Evolutionary conservation across 1,284 basidiomycete species (phyloP), one percentile per base, ranked within the genome.

Genomic region (Trichosporon coremiiforme): DNA sequence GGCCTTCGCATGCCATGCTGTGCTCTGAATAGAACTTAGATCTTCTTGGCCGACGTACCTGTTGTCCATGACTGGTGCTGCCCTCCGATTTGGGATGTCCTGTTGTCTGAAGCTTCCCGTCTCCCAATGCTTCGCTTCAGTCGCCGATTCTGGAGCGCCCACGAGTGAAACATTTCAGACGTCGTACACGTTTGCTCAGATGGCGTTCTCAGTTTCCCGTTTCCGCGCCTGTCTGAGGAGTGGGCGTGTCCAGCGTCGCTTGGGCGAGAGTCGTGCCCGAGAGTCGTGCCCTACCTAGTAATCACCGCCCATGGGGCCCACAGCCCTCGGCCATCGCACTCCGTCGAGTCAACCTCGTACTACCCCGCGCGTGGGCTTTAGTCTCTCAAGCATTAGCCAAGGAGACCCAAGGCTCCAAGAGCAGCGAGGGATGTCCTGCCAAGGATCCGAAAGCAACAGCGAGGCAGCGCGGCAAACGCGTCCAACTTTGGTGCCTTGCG

Each of bases 161-260:
- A 45, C 41, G 41, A 45, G 41, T 45, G 41, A 45, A 45, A 45
- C 41, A 45, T 45, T 45, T 45, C 41, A n/a, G 41, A 45, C 41
- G 41, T 45, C 41, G 41, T 45, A 45, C 41, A n/a, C 13, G 5
- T 4, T n/a, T 45, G 41, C 7, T 9, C 41, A 17, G 4, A 17
- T 10, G 33, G 15, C 1, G 41, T 15, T 3, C 17, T 45, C 41
- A 7, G 41, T 4, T 45, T 2, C 41, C 41, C 41, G 41, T 45
- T n/a, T 41, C 41, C 41, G 41, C 41, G 41, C 41, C 17, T 15
- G 41, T 45, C 41, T 45, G 41, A 45, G 41, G n/a, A n/a, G n/a
- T 45, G 41, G 41, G 41, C 38, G 41, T 45, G 41, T 45, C 10
- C 38, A 15, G n/a, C n/a, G n/a, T n/a, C n/a, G n/a, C n/a, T n/a